phyloP scores from a whole-genome alignment of 2,329 filamentous ascomycete species.

The Parasarocladium wereldwijsianum region DNA sequence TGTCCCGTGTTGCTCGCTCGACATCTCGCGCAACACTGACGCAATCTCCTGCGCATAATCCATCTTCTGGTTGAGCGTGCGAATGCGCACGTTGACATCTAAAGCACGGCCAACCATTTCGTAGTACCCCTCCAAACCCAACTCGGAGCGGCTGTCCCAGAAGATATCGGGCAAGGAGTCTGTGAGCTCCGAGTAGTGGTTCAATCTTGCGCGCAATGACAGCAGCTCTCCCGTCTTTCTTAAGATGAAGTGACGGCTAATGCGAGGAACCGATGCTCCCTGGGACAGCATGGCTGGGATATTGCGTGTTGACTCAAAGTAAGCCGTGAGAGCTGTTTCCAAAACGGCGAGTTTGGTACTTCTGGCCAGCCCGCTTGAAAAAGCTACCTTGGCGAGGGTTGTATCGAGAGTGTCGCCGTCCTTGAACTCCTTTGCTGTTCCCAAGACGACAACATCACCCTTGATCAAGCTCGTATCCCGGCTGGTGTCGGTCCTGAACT shows the following conservation, averaged over 20 bases:
- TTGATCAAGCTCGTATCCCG: constrained; percentile 64
- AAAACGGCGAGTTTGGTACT: constrained; percentile 90
- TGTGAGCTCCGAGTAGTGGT: constrained; percentile 92
- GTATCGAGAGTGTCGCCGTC: constrained; percentile 34
- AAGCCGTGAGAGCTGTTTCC: constrained; percentile 66
- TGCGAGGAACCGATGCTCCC: constrained; percentile 27
- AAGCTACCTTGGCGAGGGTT: constrained; percentile 86
- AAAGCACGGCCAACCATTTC: constrained; percentile 82
- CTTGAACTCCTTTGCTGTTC: constrained; percentile 48
- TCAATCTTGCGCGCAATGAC: constrained; percentile 77
- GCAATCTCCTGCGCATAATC: constrained; percentile 96
- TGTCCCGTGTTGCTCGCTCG: constrained; percentile 81
- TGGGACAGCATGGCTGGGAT: constrained; percentile 68
- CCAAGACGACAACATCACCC: constrained; percentile 79
- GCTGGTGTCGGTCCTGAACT: constrained; percentile 63
- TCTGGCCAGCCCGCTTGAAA: constrained; percentile 83
- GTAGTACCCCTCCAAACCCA: constrained; percentile 87
- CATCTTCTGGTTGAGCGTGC: constrained; percentile 89
- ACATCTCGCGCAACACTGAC: constrained; percentile 69
- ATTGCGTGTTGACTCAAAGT: constrained; percentile 72
- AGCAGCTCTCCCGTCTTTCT: constrained; percentile 89
- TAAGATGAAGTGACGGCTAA: constrained; percentile 61
- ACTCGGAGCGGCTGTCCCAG: constrained; percentile 82
- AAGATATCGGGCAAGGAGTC: constrained; percentile 92
- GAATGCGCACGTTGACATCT: constrained; percentile 84